Base-by-base conservation (phyloP, 2,329 filamentous ascomycete genomes). In the Colletotrichum sp. region DNA sequence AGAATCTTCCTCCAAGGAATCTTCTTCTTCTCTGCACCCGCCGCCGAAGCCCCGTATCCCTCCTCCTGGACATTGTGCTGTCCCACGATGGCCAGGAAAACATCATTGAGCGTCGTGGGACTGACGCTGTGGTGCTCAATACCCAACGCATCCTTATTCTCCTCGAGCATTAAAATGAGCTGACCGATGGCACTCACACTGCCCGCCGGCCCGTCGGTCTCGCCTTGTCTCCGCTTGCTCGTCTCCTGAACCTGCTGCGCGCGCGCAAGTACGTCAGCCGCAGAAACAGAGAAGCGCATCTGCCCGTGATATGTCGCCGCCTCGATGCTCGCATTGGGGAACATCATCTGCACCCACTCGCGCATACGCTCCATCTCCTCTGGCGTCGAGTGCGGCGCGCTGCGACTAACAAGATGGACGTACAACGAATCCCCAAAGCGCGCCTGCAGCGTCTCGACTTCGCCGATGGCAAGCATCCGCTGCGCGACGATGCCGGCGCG, bases 81-180 rank as follows among this genome's bases (percentile, higher is more conserved):
- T 2, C 93, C 93, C 0, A 98, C 95, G 81, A 98, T 97, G 26
- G 90, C 90, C 83, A 98, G 84, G 84, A 98, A 98, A 0, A 98
- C 95, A 84, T 98, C 95, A 81, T 98, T 96, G 48, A 98, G 85
- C 18, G 95, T 97, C n/a, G 95, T 96, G 24, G 95, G 95, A 74
- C 92, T 94, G 78, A 98, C 95, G 64, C 94, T 95, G 84, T 96
- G 98, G 83, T 97, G 95, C 82, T 95, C 93, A 65, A 98, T 89
- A 0, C 94, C 94, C 28, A 98, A 83, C 6, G 84, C 83, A 16
- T 91, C 86, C 80, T 93, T 94, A 76, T 93, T 88, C 78, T 92
- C 90, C 83, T 98, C 96, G 1, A 98, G 87, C 52, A 93, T 81
- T 13, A 93, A 90, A 75, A 97, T 94, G 4, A 97, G 85, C 6